Evolutionary conservation across 441 rosid species (phyloP).

Genomic region (Erysimum cheiri): DNA sequence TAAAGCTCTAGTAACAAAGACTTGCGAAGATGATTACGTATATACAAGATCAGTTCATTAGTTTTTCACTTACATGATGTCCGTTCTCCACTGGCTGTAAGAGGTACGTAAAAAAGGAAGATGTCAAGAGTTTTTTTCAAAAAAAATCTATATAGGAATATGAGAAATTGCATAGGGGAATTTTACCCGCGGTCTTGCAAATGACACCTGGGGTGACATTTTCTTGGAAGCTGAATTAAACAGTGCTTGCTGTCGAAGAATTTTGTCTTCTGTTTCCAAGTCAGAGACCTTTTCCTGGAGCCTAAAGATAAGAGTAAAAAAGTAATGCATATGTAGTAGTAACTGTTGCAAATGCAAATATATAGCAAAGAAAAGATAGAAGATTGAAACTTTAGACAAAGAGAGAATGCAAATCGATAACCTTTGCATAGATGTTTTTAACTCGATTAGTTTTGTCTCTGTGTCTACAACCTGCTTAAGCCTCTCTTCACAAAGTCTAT

Average conservation of each 20-base stretch:
- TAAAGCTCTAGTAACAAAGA: constrained; percentile 33
- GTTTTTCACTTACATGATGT: constrained; percentile 63
- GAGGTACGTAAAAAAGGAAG: constrained; percentile 39
- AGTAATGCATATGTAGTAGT: neutral
- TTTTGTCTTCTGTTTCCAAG: constrained; percentile 75
- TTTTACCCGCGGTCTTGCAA: constrained; percentile 57
- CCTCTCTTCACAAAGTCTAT: constrained; percentile 80
- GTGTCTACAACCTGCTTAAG: constrained; percentile 75
- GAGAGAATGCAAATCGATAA: constrained; percentile 37
- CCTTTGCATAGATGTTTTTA: constrained; percentile 94
- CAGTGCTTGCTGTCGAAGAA: constrained; percentile 66
- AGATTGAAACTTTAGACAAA: constrained; percentile 12
- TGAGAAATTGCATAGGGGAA: constrained; percentile 21
- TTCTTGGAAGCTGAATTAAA: constrained; percentile 51
- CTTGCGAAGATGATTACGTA: constrained; percentile 27
- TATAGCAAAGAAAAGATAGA: constrained; percentile 34
- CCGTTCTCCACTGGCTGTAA: constrained; percentile 86
- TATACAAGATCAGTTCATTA: constrained; percentile 29
- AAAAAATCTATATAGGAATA: neutral
- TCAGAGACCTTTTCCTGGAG: constrained; percentile 87
- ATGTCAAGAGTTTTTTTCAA: constrained; percentile 32
- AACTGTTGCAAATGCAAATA: constrained; percentile 26
- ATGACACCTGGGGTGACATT: constrained; percentile 57
- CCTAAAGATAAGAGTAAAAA: constrained; percentile 48
- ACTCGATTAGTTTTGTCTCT: constrained; percentile 80